These are phyloP conservation scores for Jatropha multifida DNA, from an alignment of 441 rosid species.

Conservation along the genomic window DNA sequence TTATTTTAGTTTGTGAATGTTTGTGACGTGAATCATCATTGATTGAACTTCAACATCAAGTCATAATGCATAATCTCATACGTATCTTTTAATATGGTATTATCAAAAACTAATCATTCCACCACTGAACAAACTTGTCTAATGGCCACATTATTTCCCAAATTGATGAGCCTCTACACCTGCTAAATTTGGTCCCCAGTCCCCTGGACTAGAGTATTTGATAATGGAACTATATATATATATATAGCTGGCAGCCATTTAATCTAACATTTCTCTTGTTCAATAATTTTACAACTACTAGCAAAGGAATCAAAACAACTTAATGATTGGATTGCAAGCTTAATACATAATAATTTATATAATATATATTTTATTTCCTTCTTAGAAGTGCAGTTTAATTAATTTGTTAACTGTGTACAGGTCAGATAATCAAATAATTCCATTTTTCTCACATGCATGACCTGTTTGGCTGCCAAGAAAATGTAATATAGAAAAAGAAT, in stretches of 20 bases:
- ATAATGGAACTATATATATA: not conserved
- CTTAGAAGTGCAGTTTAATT: not conserved
- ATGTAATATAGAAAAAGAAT: not conserved
- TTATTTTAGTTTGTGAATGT: no score
- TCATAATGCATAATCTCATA: no score
- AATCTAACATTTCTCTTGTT: constrained; percentile 6
- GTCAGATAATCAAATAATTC: not conserved
- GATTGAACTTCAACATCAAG: no score
- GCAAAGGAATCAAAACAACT: not conserved
- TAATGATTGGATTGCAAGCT: not conserved
- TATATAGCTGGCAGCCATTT: constrained; percentile 17
- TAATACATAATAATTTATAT: not conserved
- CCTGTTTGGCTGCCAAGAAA: not conserved
- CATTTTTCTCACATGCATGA: not conserved
- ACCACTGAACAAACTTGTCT: no score
- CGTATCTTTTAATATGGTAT: no score
- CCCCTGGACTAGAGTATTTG: not conserved
- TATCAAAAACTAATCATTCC: no score
- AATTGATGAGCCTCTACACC: not conserved
- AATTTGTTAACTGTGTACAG: not conserved
- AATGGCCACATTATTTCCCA: no score
- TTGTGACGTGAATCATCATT: no score
- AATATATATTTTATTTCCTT: not conserved
- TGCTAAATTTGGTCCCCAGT: not conserved
- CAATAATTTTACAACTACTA: constrained; percentile 6